Evolutionary conservation across 2,329 filamentous ascomycete genomes (phyloP), one percentile per base, ranked within the genome.

Genomic region (Sphaerostilbella broomeana): DNA sequence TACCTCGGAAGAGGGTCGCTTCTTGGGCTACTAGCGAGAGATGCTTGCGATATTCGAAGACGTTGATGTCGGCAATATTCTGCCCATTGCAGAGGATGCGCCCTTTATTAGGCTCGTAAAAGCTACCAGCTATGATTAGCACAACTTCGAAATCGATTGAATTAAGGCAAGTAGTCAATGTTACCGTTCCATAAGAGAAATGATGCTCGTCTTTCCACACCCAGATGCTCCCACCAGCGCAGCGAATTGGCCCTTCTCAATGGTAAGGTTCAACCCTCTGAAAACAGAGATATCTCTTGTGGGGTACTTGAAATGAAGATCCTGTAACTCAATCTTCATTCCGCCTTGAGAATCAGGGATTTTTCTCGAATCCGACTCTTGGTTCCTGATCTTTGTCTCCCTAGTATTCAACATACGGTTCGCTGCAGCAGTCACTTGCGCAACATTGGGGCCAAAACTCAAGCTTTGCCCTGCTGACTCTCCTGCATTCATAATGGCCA

Each of bases 21-120:
- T 89, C 84, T 58, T 89, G 84, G 4, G 81, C 77, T 1, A 89
- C 84, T 0, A 89, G 70, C 2, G 81, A 81, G 10, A 88, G 67
- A 24, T 75, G 62, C 40, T 70, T 68, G 27, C 84, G 75, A 55
- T 86, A 86, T 13, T 70, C 62, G 44, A 69, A 69, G 0, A 82
- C 68, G 40, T 81, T 74, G 37, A 86, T 56, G 1, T 67, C 55
- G 1, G 64, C 57, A 29, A 88, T 76, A 49, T 81, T 70, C 35
- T 67, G 64, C 5, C 70, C 76, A 54, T 85, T 79, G 54, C 78
- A 74, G 1, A 79, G 64, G 38, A 92, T 79, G 5, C 66, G 63
- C 5, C 86, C 86, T 9, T 69, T 64, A 12, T 73, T 65, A 0
- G 79, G 62, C 27, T 85, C 76, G 56, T 90, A 90, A 60, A 89